These are phyloP conservation scores for Peronospora belbahrii DNA, from an alignment of 352 stramenopile genomes.

Conservation along the genomic window DNA sequence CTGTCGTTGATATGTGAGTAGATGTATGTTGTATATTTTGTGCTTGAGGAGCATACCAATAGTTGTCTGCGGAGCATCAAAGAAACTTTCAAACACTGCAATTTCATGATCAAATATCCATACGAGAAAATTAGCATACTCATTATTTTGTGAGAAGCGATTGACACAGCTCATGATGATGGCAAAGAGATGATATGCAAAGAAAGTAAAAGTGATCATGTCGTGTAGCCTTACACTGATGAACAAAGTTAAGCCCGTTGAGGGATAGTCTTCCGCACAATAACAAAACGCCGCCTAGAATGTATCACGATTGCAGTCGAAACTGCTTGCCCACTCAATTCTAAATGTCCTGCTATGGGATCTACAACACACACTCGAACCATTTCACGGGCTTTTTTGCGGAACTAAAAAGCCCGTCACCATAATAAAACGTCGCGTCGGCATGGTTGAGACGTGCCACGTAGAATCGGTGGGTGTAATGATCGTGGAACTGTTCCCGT, in stretches of 20 bases:
- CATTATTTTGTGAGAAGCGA: not conserved
- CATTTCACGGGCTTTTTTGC: slow-evolving; percentile 58
- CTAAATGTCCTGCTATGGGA: not conserved
- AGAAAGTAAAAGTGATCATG: slow-evolving; percentile 53
- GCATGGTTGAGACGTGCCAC: slow-evolving; percentile 53
- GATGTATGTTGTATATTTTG: not conserved
- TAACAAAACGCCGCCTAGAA: not conserved
- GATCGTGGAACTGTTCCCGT: slow-evolving; percentile 24
- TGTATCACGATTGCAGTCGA: not conserved
- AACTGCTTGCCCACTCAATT: too few relatives aligned
- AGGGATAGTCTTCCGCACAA: slow-evolving; percentile 29
- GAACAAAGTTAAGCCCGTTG: slow-evolving; percentile 60
- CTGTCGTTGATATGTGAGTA: not conserved
- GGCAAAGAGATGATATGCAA: too few relatives aligned
- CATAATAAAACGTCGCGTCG: slow-evolving; percentile 56
- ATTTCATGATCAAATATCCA: too few relatives aligned
- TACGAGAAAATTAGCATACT: too few relatives aligned
- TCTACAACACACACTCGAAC: slow-evolving; percentile 61
- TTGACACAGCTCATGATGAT: not conserved
- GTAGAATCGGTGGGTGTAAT: slow-evolving; percentile 46
- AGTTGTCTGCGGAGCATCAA: too few relatives aligned
- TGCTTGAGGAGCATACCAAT: too few relatives aligned
- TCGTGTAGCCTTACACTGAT: slow-evolving; percentile 40
- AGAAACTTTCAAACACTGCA: too few relatives aligned
- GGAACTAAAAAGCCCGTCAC: slow-evolving; percentile 39